Evolutionary conservation across 2,329 filamentous ascomycete genomes (phyloP).

Genomic region (Leptographium wingfieldii): DNA sequence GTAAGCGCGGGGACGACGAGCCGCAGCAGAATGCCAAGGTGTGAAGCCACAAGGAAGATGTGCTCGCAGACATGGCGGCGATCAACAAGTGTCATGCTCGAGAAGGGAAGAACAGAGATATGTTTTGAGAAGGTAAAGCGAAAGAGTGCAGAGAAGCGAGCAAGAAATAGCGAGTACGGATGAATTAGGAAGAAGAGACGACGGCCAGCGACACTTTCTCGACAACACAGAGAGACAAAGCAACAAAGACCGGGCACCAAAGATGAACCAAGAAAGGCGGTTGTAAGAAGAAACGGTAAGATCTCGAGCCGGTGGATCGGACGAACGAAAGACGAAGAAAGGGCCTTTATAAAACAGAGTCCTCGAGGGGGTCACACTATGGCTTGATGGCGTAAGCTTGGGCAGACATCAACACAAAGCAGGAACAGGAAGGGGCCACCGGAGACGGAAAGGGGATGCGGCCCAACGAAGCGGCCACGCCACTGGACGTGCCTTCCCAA

Average conservation of each 20-base stretch:
- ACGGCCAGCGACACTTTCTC: neutral
- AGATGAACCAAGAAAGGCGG: neutral
- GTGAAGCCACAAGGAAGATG: constrained; percentile 33
- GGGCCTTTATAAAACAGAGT: neutral
- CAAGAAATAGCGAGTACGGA: neutral
- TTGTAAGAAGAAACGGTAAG: neutral
- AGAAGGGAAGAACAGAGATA: neutral
- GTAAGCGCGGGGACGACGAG: constrained; percentile 14
- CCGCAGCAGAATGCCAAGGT: constrained; percentile 33
- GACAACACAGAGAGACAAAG: no score
- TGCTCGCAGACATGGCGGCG: constrained; percentile 25
- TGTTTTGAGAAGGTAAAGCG: neutral
- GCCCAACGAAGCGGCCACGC: constrained; percentile 1
- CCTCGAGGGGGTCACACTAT: neutral
- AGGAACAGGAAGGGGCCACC: constrained; percentile 1
- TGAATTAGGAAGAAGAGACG: neutral
- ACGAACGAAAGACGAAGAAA: neutral
- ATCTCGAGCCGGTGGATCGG: neutral
- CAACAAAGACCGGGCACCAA: neutral
- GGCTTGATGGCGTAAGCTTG: neutral
- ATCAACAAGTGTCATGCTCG: neutral
- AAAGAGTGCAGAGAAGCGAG: neutral
- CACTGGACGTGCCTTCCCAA: neutral
- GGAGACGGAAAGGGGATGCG: neutral
- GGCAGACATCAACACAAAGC: neutral